Evolutionary conservation across 176 grass and related monocot genomes (phyloP).

Genomic region (Guadua angustifolia): DNA sequence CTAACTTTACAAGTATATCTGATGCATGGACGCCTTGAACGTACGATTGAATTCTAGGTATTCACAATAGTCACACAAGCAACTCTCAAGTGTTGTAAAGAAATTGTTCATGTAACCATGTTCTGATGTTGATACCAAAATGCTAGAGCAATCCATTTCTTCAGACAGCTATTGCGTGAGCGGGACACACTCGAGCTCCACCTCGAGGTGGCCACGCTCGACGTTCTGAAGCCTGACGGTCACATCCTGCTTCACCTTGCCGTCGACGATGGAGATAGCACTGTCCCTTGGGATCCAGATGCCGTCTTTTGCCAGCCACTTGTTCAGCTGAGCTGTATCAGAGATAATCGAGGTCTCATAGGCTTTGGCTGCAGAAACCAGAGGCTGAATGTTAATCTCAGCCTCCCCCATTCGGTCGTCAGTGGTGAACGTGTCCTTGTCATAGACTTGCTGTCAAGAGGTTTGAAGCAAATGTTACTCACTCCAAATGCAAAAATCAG

Average conservation of each 20-base stretch:
- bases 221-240: conserved; percentile 85
- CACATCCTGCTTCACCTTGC: conserved; percentile 79
- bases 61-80: conserved; percentile 12
- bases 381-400: conserved; percentile 81
- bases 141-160: background rate
- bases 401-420: conserved; percentile 91
- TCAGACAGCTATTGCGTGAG: conserved; percentile 67
- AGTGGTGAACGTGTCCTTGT: conserved; percentile 89
- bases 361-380: conserved; percentile 80
- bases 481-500: background rate
- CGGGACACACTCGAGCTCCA: conserved; percentile 96
- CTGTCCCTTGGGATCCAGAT: conserved; percentile 67
- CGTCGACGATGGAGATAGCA: conserved; percentile 58
- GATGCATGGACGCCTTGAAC: background rate
- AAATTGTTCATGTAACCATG: conserved; percentile 21
- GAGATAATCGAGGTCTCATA: conserved; percentile 57
- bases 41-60: background rate
- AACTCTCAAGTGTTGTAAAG: conserved; percentile 1
- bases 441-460: conserved; percentile 77
- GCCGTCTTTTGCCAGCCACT: conserved; percentile 68
- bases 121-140: conserved; percentile 6
- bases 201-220: conserved; percentile 78
- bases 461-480: conserved; percentile 49
- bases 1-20: conserved; percentile 36
- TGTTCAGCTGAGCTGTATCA: conserved; percentile 65